Conservation (phyloP, 192 early-diverging fungal species). For the Backusella morwellensis region DNA sequence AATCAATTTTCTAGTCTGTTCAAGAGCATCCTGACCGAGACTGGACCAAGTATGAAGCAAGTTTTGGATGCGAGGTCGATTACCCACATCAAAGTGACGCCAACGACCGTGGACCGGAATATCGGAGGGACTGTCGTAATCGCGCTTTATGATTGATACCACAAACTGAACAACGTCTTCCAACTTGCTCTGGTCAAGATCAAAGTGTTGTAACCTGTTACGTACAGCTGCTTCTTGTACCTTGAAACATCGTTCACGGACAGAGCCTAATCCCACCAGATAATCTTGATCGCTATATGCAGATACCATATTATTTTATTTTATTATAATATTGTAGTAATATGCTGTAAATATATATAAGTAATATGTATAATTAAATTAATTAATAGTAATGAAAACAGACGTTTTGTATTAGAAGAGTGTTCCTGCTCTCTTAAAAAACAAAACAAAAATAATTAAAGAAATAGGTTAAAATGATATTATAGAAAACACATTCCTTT, state of each 20-base stretch:
- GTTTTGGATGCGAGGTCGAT: conserved; percentile 44
- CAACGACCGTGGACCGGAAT: conserved; percentile 89
- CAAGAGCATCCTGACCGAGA: conserved; percentile 38
- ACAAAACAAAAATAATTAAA: neutral
- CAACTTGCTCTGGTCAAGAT: conserved; percentile 64
- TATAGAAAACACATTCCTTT: neutral
- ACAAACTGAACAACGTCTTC: conserved; percentile 69
- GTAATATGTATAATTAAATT: neutral
- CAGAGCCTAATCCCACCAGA: conserved; percentile 62
- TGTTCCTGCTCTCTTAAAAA: conserved; percentile 9
- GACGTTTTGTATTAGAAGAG: neutral
- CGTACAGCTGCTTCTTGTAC: conserved; percentile 59
- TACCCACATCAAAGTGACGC: conserved; percentile 78
- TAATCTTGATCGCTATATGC: conserved; percentile 32
- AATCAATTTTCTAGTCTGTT: conserved; percentile 68
- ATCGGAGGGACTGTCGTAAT: conserved; percentile 51
- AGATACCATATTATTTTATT: neutral
- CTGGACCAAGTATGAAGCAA: conserved; percentile 51
- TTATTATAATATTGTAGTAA: neutral
- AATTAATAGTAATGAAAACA: neutral
- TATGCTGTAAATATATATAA: neutral
- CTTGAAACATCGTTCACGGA: conserved; percentile 67
- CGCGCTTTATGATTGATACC: conserved; percentile 34
- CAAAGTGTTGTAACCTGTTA: conserved; percentile 69
- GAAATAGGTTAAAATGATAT: neutral